Percentiles rank a stretch among this genome's conserved stretches.
Conservation (phyloP, 2,329 filamentous ascomycete species). For the Corniculantispora saksenae region DNA sequence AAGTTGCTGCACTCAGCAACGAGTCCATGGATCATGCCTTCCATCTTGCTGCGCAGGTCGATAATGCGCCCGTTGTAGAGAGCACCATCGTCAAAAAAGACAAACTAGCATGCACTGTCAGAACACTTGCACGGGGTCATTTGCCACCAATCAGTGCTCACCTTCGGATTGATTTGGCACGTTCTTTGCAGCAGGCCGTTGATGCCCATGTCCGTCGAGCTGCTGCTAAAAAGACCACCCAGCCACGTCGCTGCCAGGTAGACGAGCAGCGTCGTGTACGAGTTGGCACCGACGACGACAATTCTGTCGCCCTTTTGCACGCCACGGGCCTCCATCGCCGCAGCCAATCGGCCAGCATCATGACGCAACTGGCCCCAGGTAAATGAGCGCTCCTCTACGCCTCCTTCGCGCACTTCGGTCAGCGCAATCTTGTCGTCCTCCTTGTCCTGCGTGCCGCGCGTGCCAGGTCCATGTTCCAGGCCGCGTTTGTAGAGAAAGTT, state of each 20-base stretch:
- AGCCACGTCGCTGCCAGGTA: constrained; percentile 70
- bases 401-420: constrained; percentile 73
- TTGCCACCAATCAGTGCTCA: constrained; percentile 28
- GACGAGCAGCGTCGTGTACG: constrained; percentile 70
- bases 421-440: constrained; percentile 70
- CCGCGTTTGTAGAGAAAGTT: constrained; percentile 68
- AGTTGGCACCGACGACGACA: constrained; percentile 74
- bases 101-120: constrained; percentile 47
- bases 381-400: constrained; percentile 53
- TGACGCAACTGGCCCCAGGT: constrained; percentile 68
- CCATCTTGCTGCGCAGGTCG: constrained; percentile 73
- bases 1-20: constrained; percentile 58
- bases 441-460: constrained; percentile 59
- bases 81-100: constrained; percentile 82
- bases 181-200: constrained; percentile 75
- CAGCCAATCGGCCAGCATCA: constrained; percentile 59
- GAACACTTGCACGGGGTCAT: background rate
- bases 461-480: constrained; percentile 41
- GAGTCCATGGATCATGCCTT: constrained; percentile 68
- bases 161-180: constrained; percentile 72
- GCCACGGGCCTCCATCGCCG: constrained; percentile 67
- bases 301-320: constrained; percentile 72
- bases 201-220: constrained; percentile 81
- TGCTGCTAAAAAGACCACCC: constrained; percentile 74
- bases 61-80: constrained; percentile 77